These are phyloP conservation scores for Ichthyophthirius multifiliis DNA, from an alignment of 169 alveolate species.

Conservation along the genomic window DNA sequence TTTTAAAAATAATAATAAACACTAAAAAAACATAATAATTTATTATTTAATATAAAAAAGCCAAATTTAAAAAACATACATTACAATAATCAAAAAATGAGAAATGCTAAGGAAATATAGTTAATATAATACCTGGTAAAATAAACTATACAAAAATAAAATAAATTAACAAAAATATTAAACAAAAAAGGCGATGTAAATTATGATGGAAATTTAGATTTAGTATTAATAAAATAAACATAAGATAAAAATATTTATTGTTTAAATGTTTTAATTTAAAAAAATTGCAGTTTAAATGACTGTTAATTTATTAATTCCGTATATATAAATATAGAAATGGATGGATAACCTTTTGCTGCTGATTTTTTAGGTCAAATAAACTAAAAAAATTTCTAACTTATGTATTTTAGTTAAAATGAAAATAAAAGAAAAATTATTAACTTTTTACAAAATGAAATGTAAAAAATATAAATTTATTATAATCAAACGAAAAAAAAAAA, in stretches of 20 bases:
- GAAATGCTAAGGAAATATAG: not conserved
- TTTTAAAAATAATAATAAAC: not conserved
- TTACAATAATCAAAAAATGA: not conserved
- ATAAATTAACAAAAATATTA: not conserved
- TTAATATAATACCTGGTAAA: not conserved
- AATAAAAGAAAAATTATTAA: not conserved
- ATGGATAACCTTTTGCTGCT: not conserved
- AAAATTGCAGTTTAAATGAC: not conserved
- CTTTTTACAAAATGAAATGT: not conserved
- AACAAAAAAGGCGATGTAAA: slow-evolving; percentile 13
- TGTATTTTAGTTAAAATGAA: not conserved
- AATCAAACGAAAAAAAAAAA: not conserved
- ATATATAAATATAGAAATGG: not conserved
- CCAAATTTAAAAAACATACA: not conserved
- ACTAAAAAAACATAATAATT: not conserved
- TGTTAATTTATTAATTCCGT: not conserved
- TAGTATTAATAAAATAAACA: not conserved
- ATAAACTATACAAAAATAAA: too few species aligned
- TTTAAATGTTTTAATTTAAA: not conserved
- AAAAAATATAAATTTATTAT: not conserved
- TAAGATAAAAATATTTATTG: not conserved
- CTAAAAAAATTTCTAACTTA: not conserved
- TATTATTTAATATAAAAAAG: not conserved
- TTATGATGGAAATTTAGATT: slow-evolving; percentile 33
- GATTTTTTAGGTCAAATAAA: not conserved